Base-by-base conservation (phyloP, 345 rosid species). In the Jatropha curcas region DNA sequence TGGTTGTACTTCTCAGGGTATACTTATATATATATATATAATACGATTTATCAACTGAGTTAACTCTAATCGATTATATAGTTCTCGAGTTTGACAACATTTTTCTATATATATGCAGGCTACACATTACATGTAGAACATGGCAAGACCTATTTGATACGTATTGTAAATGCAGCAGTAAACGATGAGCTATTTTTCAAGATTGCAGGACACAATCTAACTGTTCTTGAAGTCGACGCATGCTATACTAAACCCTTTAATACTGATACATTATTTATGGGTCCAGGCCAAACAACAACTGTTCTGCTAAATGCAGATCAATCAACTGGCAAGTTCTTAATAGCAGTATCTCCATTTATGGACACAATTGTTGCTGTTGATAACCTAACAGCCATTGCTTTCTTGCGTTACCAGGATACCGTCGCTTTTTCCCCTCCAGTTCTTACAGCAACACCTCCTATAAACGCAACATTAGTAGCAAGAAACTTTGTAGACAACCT, bases 221-320 rank as follows among this genome's bases (percentile, higher is more conserved):
- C 93, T 2, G 71, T 92, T 3, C 90, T 90, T 6, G 97, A 92
- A 77, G 92, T 80, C 10, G 93, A 90, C 52, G 87, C 90, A 14
- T 22, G 76, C 6, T 92, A 88, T 80, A 86, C 89, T 0, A 92
- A 92, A 53, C 90, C 92, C 41, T 79, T 79, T 50, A 39, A 22
- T 51, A 87, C 90, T 0, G 90, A 86, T 73, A 84, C 85, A 0
- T 39, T 92, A 35, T 88, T 88, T 61, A 56, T 88, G 4, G 93
- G 82, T 48, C 97, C 97, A 0, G 97, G 93, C 24, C 97, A 92
- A 57, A 92, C 97, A 73, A 87, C 97, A 65, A 92, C 80, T 51
- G 89, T 86, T 43, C 77, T 92, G n/a, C 76, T 92, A 39, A 80
- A 77, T 10, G 81, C 94, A 20, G 74, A 83, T 53, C 68, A 79